These are phyloP conservation scores for Ophiostoma tasmaniense DNA, from an alignment of 2,329 filamentous ascomycete genomes.

Conservation along the genomic window DNA sequence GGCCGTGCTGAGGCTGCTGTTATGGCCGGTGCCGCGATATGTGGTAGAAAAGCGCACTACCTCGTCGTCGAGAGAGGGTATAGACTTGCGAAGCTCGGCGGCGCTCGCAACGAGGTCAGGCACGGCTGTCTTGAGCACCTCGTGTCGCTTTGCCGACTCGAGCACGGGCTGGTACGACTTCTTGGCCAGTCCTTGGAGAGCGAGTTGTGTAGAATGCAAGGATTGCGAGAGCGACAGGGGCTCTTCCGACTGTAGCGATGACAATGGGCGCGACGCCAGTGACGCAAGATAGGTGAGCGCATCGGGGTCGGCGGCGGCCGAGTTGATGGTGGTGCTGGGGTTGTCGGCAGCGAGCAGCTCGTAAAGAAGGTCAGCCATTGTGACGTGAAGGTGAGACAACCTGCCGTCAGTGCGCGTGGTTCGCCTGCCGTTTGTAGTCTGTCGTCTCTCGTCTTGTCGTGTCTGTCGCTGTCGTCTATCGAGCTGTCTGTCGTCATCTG, in stretches of 20 bases:
- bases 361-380: constrained; percentile 64
- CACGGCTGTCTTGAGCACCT: constrained; percentile 63
- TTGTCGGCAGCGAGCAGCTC: constrained; percentile 51
- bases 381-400: constrained; percentile 11
- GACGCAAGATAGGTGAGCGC: constrained; percentile 66
- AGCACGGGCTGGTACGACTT: constrained; percentile 82
- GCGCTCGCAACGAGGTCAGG: constrained; percentile 59
- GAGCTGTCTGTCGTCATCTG: constrained; percentile 4
- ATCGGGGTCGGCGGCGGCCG: constrained; percentile 37
- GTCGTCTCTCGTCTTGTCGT: not conserved
- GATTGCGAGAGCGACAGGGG: constrained; percentile 71
- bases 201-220: constrained; percentile 70
- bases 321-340: constrained; percentile 25
- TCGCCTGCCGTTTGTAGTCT: not conserved
- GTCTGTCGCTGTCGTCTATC: not conserved
- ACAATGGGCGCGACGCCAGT: constrained; percentile 67
- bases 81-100: constrained; percentile 56
- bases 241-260: constrained; percentile 65
- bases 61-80: constrained; percentile 71
- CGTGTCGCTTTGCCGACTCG: constrained; percentile 67
- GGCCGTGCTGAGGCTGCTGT: constrained; percentile 25
- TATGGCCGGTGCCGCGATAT: constrained; percentile 52
- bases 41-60: constrained; percentile 73
- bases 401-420: not conserved
- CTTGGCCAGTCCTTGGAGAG: constrained; percentile 80